Evolutionary conservation across 768 basidiomycete species (phyloP).

Genomic region (Suillus ampliporus): DNA sequence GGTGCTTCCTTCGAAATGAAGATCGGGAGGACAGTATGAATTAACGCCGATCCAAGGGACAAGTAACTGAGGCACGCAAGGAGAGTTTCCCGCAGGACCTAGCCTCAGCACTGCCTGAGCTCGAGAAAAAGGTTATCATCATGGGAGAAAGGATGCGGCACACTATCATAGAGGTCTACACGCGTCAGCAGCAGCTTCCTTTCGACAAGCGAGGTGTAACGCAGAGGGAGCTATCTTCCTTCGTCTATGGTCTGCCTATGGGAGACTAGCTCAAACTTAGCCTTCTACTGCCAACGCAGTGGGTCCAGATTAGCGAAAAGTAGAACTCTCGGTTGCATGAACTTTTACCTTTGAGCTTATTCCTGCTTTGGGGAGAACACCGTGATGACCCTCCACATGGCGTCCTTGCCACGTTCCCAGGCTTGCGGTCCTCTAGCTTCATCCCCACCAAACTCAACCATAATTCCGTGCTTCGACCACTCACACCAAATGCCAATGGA

Average conservation of each 20-base stretch:
- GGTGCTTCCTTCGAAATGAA: no score
- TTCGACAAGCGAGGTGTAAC: neutral
- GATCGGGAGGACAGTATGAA: no score
- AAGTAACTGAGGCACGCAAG: neutral
- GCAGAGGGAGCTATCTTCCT: no score
- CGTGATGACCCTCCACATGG: slow-evolving; percentile 77
- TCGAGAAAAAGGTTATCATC: neutral
- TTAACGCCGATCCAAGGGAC: neutral
- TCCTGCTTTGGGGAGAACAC: slow-evolving; percentile 49
- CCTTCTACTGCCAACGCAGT: neutral
- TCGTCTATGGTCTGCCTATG: neutral
- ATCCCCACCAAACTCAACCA: slow-evolving; percentile 86
- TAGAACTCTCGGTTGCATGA: neutral
- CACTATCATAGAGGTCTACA: neutral
- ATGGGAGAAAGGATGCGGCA: neutral
- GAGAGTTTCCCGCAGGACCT: neutral
- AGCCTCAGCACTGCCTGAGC: neutral
- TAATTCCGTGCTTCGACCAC: slow-evolving; percentile 81
- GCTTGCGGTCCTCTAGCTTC: slow-evolving; percentile 81
- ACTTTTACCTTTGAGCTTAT: neutral
- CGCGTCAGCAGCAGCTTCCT: neutral
- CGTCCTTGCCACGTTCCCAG: slow-evolving; percentile 87
- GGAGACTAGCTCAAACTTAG: neutral
- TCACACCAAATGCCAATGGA: slow-evolving; percentile 95
- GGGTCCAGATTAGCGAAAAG: neutral